Evolutionary conservation across 345 rosid genomes (phyloP).

Genomic region (Citrus australasica): DNA sequence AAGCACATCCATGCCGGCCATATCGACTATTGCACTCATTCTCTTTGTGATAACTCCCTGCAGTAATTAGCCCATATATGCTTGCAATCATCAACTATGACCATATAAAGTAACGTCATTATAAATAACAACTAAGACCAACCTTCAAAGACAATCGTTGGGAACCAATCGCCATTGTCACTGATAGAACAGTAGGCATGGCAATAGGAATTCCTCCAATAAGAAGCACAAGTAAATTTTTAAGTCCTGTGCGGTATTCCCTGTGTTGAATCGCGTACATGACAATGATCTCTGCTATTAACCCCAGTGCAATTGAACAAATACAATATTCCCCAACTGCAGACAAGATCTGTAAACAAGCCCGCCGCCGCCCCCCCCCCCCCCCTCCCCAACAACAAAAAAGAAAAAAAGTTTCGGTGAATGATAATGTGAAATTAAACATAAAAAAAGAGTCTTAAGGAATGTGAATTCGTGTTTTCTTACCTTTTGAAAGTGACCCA

Average conservation of each 20-base stretch:
- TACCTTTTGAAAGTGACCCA: conserved; percentile 86
- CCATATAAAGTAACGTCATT: neutral
- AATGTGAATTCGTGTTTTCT: neutral
- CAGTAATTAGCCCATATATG: neutral
- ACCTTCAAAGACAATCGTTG: conserved; percentile 64
- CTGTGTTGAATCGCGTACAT: conserved; percentile 86
- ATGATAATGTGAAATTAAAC: neutral
- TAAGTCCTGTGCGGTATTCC: conserved; percentile 79
- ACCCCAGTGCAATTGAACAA: conserved; percentile 79
- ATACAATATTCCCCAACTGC: conserved; percentile 85
- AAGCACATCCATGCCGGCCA: conserved; percentile 74
- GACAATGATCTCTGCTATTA: conserved; percentile 71
- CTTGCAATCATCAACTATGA: neutral
- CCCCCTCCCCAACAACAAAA: too few relatives aligned
- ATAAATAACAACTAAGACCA: conserved; percentile 1
- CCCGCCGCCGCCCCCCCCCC: neutral
- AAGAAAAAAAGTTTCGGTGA: neutral
- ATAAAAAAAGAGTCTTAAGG: neutral
- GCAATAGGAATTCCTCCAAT: conserved; percentile 77
- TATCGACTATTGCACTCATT: conserved; percentile 72
- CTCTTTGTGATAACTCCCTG: conserved; percentile 74
- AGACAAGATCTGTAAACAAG: conserved; percentile 54
- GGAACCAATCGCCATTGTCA: conserved; percentile 70
- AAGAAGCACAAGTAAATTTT: conserved; percentile 64
- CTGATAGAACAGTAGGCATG: conserved; percentile 68